Evolutionary conservation across 768 basidiomycete genomes (phyloP).

Genomic region (Rhizopogon salebrosus): DNA sequence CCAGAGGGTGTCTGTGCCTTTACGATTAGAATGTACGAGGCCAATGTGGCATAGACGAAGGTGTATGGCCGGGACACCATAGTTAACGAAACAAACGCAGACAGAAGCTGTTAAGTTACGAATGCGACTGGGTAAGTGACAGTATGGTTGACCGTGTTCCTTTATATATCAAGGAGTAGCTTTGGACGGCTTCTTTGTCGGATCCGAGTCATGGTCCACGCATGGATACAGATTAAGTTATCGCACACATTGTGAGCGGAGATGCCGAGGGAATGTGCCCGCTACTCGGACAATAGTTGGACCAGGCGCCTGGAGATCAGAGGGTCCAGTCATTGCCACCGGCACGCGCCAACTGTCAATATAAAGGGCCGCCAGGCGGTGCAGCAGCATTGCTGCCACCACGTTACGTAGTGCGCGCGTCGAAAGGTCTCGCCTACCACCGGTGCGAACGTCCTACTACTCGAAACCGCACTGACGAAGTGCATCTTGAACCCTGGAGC

Average conservation of each 20-base stretch:
- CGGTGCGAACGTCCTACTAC: too few relatives aligned
- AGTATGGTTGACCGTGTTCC: background rate
- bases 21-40: slow-evolving; percentile 4
- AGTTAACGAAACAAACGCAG: slow-evolving; percentile 5
- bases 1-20: slow-evolving; percentile 17
- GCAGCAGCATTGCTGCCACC: too few relatives aligned
- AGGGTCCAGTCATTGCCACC: too few relatives aligned
- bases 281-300: background rate
- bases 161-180: background rate
- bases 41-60: slow-evolving; percentile 2
- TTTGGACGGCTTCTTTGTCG: background rate
- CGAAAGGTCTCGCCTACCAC: too few relatives aligned
- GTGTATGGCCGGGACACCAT: slow-evolving; percentile 18
- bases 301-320: too few relatives aligned
- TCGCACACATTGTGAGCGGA: slow-evolving; percentile 9
- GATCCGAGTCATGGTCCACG: too few relatives aligned
- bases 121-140: background rate
- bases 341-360: too few relatives aligned
- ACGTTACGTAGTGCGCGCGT: too few relatives aligned
- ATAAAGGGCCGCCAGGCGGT: too few relatives aligned
- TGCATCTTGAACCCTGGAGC: too few relatives aligned
- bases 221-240: background rate
- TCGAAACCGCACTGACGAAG: too few relatives aligned
- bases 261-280: background rate
- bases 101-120: slow-evolving; percentile 7